Base-by-base conservation (phyloP, 2,329 filamentous ascomycete species). In the Pochonia chlamydosporia region DNA sequence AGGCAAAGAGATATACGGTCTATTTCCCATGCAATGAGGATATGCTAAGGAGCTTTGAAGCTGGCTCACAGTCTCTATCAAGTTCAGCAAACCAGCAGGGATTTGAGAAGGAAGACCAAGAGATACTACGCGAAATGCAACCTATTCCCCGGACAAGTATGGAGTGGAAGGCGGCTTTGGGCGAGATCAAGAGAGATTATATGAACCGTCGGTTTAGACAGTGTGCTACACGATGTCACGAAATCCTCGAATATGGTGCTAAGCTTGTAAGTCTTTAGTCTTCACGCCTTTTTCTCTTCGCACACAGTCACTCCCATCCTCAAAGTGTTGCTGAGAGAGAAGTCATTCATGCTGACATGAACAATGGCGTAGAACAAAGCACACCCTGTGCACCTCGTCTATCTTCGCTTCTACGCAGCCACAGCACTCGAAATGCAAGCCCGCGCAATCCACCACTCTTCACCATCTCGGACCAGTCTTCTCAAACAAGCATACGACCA, bases 351-450 rank as follows among this genome's bases (percentile, higher is more conserved):
- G 16, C 36, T 30, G 9, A 33, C 21, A 33, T 21, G 8, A 9
- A 26, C 7, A n/a, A 31, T 18, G 18, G 13, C 18, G n/a, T 40
- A 62, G 61, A 65, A 66, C 11, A 58, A 66, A 23, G 64, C 75
- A 18, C 74, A 80, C 56, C 74, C 76, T 2, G 65, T 75, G 6
- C 75, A 81, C 56, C 65, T 80, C 28, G 75, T 82, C 53, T 81
- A 79, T 50, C 68, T 82, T 5, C 73, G 79, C 58, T 81, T 82
- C 59, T 82, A 81, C 51, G 78, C 78, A n/a, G 79, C 79, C 18
- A 74, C 70, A n/a, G 75, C 78, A 13, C 69, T 79, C 36, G 79
- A 82, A 56, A 74, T 75, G 66, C 76, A 77, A 54, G 76, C 76
- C 1, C 69, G 72, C 24, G 66, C 70, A 30, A 63, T 79, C 7